Evolutionary conservation across 192 early-diverging fungal species (phyloP), one percentile per base, ranked within the genome.

Genomic region (Jimgerdemannia lactiflua): DNA sequence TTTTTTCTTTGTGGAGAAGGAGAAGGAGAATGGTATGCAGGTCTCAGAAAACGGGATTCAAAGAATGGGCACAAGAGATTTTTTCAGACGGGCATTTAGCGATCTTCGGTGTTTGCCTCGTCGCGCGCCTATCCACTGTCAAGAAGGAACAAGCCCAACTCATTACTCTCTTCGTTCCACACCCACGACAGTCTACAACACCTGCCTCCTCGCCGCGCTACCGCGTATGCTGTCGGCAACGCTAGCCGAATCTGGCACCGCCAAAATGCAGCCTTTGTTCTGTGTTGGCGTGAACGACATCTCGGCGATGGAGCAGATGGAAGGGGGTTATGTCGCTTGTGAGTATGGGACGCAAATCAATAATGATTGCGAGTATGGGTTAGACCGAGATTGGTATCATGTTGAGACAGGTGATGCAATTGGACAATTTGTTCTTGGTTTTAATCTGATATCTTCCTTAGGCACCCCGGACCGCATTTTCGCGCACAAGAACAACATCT

Each of bases 391-490:
- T n/a, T 69, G 54, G 14, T 41, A 29, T 29, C 29, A 29, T 29
- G 29, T 29, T 29, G n/a, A n/a, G n/a, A n/a, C n/a, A n/a, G n/a
- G n/a, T n/a, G n/a, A n/a, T n/a, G n/a, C n/a, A n/a, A n/a, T n/a
- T n/a, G n/a, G n/a, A n/a, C n/a, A n/a, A n/a, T n/a, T n/a, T n/a
- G n/a, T n/a, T n/a, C n/a, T n/a, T n/a, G 29, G 29, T 29, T 29
- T 29, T 29, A 29, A 29, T 29, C 29, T 29, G 29, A 29, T 29
- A 29, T 29, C 29, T 29, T 29, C 29, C 29, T 29, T 69, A 87
- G 86, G 86, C 42, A 88, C 87, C 42, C 81, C 85, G 11, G 87
- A 88, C 71, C 78, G 76, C 9, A 79, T 88, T 20, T 84, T 88
- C 69, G 44, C 84, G 29, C 74, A 75, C 17, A 88, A 88, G 72